Evolutionary conservation across 2,329 filamentous ascomycete genomes (phyloP).

Genomic region (Stemphylium beticola): DNA sequence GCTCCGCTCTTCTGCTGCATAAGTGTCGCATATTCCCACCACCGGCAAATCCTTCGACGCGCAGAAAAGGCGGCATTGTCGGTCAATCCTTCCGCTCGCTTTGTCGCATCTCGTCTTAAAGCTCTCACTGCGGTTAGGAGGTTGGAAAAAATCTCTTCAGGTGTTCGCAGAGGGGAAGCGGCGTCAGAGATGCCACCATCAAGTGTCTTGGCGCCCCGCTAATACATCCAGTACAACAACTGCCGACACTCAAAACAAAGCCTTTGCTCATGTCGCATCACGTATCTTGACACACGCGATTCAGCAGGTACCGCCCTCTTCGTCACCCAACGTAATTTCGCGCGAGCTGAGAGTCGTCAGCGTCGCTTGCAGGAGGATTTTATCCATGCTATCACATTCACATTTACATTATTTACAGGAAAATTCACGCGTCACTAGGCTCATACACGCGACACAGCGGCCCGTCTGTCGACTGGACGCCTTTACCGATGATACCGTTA

Average conservation of each 20-base stretch:
- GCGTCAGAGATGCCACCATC: neutral
- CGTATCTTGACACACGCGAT: constrained; percentile 2
- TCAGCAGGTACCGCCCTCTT: neutral
- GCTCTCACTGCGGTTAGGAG: neutral
- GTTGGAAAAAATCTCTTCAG: neutral
- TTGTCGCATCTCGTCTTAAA: constrained; percentile 6
- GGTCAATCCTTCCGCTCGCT: constrained; percentile 6
- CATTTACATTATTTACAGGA: constrained; percentile 9
- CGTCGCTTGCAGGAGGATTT: neutral
- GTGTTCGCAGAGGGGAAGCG: neutral
- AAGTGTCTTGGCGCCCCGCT: neutral
- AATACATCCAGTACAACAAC: neutral
- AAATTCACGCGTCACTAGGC: neutral
- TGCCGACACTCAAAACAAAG: constrained; percentile 7
- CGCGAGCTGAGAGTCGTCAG: neutral
- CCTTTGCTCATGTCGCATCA: constrained; percentile 3
- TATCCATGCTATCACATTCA: neutral
- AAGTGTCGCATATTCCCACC: constrained; percentile 19
- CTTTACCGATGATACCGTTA: constrained; percentile 36
- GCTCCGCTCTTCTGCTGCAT: constrained; percentile 28
- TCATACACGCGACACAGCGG: constrained; percentile 32
- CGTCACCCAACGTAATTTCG: neutral
- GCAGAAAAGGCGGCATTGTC: constrained; percentile 14
- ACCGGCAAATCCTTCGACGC: constrained; percentile 9
- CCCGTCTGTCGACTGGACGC: constrained; percentile 41